Base-by-base conservation (phyloP, 2,329 filamentous ascomycete genomes). In the Fusarium subglutinans region DNA sequence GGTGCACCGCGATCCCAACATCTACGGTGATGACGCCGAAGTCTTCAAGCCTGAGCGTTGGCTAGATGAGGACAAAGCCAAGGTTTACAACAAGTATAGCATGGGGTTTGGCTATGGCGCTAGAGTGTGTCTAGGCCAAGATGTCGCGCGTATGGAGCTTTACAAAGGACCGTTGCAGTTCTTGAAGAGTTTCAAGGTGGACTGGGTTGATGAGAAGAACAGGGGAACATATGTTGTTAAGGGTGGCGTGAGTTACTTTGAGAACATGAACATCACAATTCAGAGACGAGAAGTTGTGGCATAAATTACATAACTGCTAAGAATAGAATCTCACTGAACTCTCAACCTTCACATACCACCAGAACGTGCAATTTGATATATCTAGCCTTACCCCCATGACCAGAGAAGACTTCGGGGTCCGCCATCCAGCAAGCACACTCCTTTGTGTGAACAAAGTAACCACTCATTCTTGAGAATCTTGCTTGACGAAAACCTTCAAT, bases 111-210 rank as follows among this genome's bases (percentile, higher is more conserved):
- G 84, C 0, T 74, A 82, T 44, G 84, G 84, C 3, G 81, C 82
- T 3, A 75, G 85, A 18, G 84, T 81, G 1, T 87, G 85, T 63
- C 72, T 87, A 10, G 85, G 85, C 0, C 82, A 83, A 53, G 82
- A 87, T 60, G 81, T 87, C 30, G 82, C 84, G 5, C 76, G 83
- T 18, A 70, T 87, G 58, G 85, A 87, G 73, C 83, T 87, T 4
- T 76, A 73, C 38, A 76, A 76, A 50, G 74, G 69, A 0, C 74
- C 72, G 3, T 8, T 76, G 0, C 56, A 57, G 33, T 74, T 76
- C 13, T 59, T 76, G 44, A 73, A 69, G 3, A 66, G 51, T 1
- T 76, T 77, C 26, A 62, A 76, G 28, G 40, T 75, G 14, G 64
- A 73, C 0, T 41, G 63, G 37, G 59, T 62, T 2, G 69, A 74